phyloP scores from a whole-genome alignment of 768 basidiomycete genomes.

The Leucocoprinus leucothites region DNA sequence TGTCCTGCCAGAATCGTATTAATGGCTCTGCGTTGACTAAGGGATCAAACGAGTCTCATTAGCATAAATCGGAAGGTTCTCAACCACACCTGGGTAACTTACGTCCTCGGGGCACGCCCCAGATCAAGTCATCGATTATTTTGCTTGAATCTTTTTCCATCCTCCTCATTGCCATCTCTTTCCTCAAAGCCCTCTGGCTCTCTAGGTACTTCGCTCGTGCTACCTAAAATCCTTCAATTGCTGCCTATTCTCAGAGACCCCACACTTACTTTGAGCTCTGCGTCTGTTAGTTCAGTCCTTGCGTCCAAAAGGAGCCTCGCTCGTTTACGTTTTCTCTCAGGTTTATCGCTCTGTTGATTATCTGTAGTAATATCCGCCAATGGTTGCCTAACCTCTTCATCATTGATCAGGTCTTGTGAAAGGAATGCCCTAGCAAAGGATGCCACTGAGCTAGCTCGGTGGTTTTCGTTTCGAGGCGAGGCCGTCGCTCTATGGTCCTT shows the following conservation, averaged over 20 bases:
- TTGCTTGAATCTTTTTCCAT: constrained; percentile 51
- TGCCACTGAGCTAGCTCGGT: constrained; percentile 23
- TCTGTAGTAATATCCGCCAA: constrained; percentile 26
- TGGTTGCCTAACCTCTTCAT: constrained; percentile 21
- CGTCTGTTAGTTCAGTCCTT: constrained; percentile 78
- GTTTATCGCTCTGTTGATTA: constrained; percentile 18
- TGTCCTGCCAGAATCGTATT: constrained; percentile 71
- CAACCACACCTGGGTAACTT: constrained; percentile 19
- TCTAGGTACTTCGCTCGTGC: constrained; percentile 67
- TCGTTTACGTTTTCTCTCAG: constrained; percentile 36
- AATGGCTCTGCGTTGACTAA: constrained; percentile 34
- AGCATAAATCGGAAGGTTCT: neutral
- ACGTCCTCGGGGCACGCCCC: constrained; percentile 66
- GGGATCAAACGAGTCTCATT: neutral
- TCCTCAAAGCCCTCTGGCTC: constrained; percentile 53
- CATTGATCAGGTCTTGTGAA: constrained; percentile 31
- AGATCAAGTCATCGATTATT: constrained; percentile 62
- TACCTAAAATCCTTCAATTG: constrained; percentile 30
- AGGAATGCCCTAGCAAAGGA: constrained; percentile 39
- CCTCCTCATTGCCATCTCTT: constrained; percentile 48
- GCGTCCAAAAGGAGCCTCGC: constrained; percentile 64
- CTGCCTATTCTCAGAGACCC: constrained; percentile 1
- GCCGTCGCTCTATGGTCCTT: neutral
- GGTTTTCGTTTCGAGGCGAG: neutral
- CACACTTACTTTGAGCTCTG: constrained; percentile 64